Percentiles rank a stretch among this genome's conserved stretches.
Conservation (phyloP, 148 eudicot genomes). For the Rhododendron ferrugineum region DNA sequence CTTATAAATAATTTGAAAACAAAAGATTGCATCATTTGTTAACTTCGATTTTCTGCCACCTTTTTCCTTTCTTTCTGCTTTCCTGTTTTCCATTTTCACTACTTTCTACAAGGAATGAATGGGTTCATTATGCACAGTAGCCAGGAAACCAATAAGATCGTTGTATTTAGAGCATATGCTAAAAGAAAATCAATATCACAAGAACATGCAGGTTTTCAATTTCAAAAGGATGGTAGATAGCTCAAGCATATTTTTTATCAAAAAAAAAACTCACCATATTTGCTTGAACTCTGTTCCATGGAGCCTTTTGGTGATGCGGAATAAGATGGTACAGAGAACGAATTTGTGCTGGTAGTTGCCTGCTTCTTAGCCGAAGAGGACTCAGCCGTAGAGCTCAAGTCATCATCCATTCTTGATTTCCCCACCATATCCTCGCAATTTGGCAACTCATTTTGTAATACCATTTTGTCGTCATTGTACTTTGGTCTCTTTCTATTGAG, state of each 20-base stretch:
- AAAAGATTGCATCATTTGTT: not conserved
- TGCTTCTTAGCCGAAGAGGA: conserved; percentile 67
- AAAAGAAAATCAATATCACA: not conserved
- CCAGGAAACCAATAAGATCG: not conserved
- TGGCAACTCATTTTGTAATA: conserved; percentile 19
- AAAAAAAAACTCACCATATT: conserved; percentile 22
- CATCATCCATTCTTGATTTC: conserved; percentile 45
- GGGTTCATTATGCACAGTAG: not conserved
- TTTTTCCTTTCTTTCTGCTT: not conserved
- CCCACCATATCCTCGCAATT: conserved; percentile 21
- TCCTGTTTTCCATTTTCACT: not conserved
- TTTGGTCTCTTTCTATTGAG: conserved; percentile 52
- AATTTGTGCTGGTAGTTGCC: conserved; percentile 34
- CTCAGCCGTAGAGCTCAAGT: conserved; percentile 77
- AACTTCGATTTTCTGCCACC: not conserved
- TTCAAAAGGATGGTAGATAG: not conserved
- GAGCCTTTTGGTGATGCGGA: conserved; percentile 24
- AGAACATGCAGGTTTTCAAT: not conserved
- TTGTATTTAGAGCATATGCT: not conserved
- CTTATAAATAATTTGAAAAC: not conserved
- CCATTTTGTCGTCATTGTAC: conserved; percentile 26
- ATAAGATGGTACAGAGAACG: conserved; percentile 63
- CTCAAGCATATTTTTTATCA: not conserved
- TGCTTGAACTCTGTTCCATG: conserved; percentile 24
- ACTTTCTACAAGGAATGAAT: too few species aligned